Evolutionary conservation across 2,329 filamentous ascomycete species (phyloP), one percentile per base, ranked within the genome.

Genomic region (Apiospora sp.): DNA sequence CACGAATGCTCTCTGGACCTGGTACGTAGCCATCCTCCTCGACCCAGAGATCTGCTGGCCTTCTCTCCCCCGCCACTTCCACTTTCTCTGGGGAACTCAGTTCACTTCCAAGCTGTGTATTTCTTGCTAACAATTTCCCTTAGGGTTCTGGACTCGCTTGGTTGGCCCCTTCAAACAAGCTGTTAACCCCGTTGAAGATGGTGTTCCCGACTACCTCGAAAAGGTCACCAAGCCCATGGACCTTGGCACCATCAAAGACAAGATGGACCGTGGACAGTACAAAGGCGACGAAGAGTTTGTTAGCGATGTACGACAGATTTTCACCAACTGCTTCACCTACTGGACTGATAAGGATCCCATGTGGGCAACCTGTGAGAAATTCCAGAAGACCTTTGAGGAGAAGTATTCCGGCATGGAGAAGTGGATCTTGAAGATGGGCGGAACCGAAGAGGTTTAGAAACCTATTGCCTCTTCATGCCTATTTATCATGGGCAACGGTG

Each of bases 121-220:
- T 10, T 51, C 22, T 70, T 68, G 69, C 64, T 51, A 73, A 73
- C 16, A 34, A 34, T 70, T 5, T 37, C 51, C 58, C 24, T 70
- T 70, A 90, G 89, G 90, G 8, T 92, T 90, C 79, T 92, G 90
- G 90, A 92, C 90, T 0, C 87, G 90, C n/a, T 84, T 91, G 0
- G 89, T 92, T 3, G 89, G 89, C 0, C 88, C 89, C 0, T 92
- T 92, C 80, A 87, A 86, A 64, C 86, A 91, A 34, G 87, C 90
- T 0, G 90, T 92, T 8, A 86, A 90, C 72, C 89, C 90, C 0
- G 77, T 81, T 3, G 83, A 85, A 49, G 89, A 92, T 75, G 87
- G 87, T 24, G 88, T 91, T 2, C 89, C 89, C 2, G 89, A 91
- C 77, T 92, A 92, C 80, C 82, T 90, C 30, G 85, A 88, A 14